phyloP scores from a whole-genome alignment of 176 grass and related monocot species.

The Lolium perenne region DNA sequence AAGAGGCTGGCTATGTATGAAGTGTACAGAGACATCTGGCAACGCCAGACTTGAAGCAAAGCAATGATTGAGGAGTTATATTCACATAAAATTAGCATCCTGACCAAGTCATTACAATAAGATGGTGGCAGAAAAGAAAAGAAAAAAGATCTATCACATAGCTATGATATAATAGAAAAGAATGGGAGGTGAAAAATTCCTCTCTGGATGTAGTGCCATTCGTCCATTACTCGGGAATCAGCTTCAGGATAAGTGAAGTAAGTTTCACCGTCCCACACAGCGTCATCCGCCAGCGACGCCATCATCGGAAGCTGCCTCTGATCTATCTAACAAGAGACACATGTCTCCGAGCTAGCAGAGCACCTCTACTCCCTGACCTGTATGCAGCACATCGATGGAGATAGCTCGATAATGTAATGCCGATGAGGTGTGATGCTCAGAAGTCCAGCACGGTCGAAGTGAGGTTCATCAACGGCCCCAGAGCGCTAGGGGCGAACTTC shows the following conservation, averaged over 20 bases:
- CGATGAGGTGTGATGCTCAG: slow-evolving; percentile 36
- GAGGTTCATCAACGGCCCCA: slow-evolving; percentile 74
- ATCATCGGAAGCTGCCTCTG: slow-evolving; percentile 28
- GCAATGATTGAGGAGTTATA: slow-evolving; percentile 68
- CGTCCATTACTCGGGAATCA: slow-evolving; percentile 31
- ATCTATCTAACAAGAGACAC: slow-evolving; percentile 43
- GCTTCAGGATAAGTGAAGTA: slow-evolving; percentile 56
- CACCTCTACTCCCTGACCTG: slow-evolving; percentile 33
- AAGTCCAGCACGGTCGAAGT: slow-evolving; percentile 66
- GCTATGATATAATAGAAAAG: slow-evolving; percentile 61
- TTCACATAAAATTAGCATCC: slow-evolving; percentile 72
- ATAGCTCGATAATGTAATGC: slow-evolving; percentile 18
- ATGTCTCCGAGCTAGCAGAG: slow-evolving; percentile 29
- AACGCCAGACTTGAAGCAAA: slow-evolving; percentile 29
- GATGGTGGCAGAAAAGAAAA: slow-evolving; percentile 6
- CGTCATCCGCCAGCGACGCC: slow-evolving; percentile 33
- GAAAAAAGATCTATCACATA: slow-evolving; percentile 40
- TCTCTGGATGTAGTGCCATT: slow-evolving; percentile 37
- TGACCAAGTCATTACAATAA: slow-evolving; percentile 52
- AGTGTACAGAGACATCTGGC: slow-evolving; percentile 38
- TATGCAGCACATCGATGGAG: neutral
- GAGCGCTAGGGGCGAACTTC: slow-evolving; percentile 87
- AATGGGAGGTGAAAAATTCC: slow-evolving; percentile 53
- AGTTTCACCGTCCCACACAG: slow-evolving; percentile 49
- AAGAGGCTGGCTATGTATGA: slow-evolving; percentile 20